A percentile compares a stretch with the other conserved stretches of the same genome.
Conservation (phyloP, 176 grass and related monocot genomes). For the Oryza longistaminata region DNA sequence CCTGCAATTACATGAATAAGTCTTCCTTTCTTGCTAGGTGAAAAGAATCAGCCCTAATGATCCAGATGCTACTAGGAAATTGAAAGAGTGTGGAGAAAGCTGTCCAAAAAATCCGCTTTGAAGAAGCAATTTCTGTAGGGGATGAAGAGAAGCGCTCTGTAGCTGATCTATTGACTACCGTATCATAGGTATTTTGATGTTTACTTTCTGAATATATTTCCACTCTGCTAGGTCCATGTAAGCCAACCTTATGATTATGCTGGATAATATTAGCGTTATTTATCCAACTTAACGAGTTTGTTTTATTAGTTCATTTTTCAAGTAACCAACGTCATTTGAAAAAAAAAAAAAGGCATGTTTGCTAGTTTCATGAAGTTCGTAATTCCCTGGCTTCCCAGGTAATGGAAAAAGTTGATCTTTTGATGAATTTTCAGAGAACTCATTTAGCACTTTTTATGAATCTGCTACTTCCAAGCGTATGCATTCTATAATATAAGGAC, state of each 20-base stretch:
- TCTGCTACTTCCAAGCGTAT: neutral
- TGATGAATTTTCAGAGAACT: neutral
- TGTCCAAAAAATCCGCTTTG: conserved; percentile 85
- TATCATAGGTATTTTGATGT: conserved; percentile 52
- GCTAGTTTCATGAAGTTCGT: neutral
- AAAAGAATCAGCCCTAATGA: conserved; percentile 86
- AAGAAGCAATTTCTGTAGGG: conserved; percentile 80
- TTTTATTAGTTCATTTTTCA: neutral
- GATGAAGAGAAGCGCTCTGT: conserved; percentile 46
- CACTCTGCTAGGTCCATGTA: neutral
- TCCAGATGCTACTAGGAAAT: conserved; percentile 85
- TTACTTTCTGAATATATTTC: conserved; percentile 15
- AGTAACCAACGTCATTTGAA: no score
- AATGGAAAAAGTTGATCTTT: neutral
- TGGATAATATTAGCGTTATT: neutral
- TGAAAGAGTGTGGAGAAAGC: conserved; percentile 96
- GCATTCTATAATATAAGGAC: neutral
- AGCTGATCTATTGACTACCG: conserved; percentile 76
- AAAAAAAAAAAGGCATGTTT: no score
- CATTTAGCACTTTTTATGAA: neutral
- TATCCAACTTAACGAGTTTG: neutral
- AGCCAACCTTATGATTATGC: neutral
- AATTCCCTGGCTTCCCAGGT: neutral
- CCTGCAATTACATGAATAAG: neutral
- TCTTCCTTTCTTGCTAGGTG: conserved; percentile 47